These are phyloP conservation scores for Aspergillus sp. DNA, from an alignment of 2,329 filamentous ascomycete genomes.

Conservation along the genomic window DNA sequence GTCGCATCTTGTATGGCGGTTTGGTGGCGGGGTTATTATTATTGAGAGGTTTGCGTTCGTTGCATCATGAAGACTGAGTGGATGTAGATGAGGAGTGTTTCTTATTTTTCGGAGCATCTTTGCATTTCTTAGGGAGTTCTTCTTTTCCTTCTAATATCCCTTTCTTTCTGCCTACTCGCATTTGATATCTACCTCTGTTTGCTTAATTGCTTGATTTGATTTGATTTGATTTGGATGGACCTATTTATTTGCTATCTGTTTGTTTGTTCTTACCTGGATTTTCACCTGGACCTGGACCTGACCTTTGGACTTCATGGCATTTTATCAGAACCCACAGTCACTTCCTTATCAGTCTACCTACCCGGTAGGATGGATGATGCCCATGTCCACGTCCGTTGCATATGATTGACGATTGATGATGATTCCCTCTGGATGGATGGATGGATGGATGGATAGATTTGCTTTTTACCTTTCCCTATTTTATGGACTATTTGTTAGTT, in stretches of 20 bases:
- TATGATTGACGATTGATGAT: conserved; percentile 11
- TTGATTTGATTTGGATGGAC: no score
- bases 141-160: not conserved
- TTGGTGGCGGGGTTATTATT: conserved; percentile 72
- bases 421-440: not conserved
- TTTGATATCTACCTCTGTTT: not conserved
- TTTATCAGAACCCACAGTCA: no score
- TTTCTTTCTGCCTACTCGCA: not conserved
- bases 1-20: conserved; percentile 89
- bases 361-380: no score
- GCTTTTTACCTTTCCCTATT: no score
- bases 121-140: not conserved
- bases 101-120: not conserved
- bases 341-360: not conserved
- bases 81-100: no score
- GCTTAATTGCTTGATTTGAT: not conserved
- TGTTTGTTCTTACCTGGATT: not conserved
- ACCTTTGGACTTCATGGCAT: not conserved
- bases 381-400: not conserved
- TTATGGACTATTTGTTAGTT: not conserved
- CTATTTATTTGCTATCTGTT: not conserved
- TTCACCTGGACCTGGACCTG: not conserved
- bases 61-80: not conserved
- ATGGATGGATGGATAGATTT: not conserved
- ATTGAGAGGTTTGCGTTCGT: not conserved